Evolutionary conservation across 2,329 filamentous ascomycete species (phyloP), one percentile per base, ranked within the genome.

Genomic region (Fusarium annulatum): DNA sequence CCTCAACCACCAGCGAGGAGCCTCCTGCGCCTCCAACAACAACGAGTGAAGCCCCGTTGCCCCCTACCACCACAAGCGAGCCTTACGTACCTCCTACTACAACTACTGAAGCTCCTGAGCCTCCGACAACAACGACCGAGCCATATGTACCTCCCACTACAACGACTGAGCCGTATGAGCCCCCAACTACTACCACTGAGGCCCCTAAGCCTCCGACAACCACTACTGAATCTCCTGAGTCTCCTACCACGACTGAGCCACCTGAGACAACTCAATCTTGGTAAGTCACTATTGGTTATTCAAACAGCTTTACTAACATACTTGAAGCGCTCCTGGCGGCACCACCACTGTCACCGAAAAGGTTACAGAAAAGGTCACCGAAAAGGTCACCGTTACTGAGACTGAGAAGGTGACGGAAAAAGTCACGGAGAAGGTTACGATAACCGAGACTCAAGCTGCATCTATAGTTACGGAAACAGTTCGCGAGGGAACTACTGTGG

Each of bases 251-350:
- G 9, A 67, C 38, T 8, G 15, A 34, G 12, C 23, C 63, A 14
- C 46, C 63, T 28, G 64, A 19, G 5, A 67, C 55, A 46, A 69
- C 66, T 33, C 53, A 48, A 28, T 46, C 64, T 56, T 70, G 67
- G 67, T 70, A 66, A 61, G 66, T 41, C 11, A 5, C 6, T 18
- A 8, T 39, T 9, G 18, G 15, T 23, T 12, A 16, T n/a, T 45
- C 5, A 26, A 42, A 30, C 38, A 28, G 30, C 9, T 30, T 49
- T 12, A 23, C 52, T 71, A 53, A 71, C 57, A 26, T 16, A 2
- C 48, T 21, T 18, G n/a, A 58, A 71, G 67, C 41, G 48, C 41
- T 26, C 64, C 64, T 26, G 63, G 46, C 10, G 41, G 58, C 23
- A 51, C 41, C 39, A 30, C 38, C 18, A 67, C 64, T 21, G 43